phyloP scores from a whole-genome alignment of 768 basidiomycete species.

The Naganishia onofrii region DNA sequence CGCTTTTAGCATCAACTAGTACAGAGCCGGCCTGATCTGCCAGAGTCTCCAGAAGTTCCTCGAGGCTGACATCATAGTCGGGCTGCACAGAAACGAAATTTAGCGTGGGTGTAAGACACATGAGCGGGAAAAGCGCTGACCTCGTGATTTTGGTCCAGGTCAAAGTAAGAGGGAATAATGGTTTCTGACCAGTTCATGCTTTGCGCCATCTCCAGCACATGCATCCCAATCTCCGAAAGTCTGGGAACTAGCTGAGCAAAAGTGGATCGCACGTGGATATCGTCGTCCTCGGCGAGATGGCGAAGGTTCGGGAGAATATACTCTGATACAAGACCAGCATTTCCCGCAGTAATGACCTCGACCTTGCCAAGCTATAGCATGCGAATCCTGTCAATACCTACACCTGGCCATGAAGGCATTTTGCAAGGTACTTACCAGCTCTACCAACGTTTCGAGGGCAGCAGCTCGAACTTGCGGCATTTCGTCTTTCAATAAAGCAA shows the following conservation, averaged over 20 bases:
- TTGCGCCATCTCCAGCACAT: constrained; percentile 90
- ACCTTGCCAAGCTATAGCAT: constrained; percentile 46
- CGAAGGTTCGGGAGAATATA: constrained; percentile 90
- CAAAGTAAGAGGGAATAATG: constrained; percentile 57
- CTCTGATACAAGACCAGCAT: constrained; percentile 76
- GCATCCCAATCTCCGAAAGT: constrained; percentile 78
- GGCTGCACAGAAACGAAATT: constrained; percentile 59
- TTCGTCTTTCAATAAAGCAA: constrained; percentile 84
- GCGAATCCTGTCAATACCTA: background rate
- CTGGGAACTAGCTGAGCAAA: constrained; percentile 80
- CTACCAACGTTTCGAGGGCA: constrained; percentile 72
- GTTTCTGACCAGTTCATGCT: constrained; percentile 79
- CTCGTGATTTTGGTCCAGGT: constrained; percentile 25
- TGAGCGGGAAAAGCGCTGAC: background rate
- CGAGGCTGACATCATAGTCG: constrained; percentile 81
- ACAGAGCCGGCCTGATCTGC: constrained; percentile 83
- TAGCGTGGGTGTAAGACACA: constrained; percentile 13
- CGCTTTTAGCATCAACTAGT: constrained; percentile 80
- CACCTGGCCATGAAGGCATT: background rate
- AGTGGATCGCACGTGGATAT: constrained; percentile 74
- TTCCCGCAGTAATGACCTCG: constrained; percentile 50
- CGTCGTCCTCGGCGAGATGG: constrained; percentile 76
- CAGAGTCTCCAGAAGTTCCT: constrained; percentile 77
- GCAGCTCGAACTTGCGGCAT: constrained; percentile 75
- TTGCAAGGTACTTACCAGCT: constrained; percentile 63